phyloP scores from a whole-genome alignment of 768 basidiomycete genomes.

The Tulasnella sp. region DNA sequence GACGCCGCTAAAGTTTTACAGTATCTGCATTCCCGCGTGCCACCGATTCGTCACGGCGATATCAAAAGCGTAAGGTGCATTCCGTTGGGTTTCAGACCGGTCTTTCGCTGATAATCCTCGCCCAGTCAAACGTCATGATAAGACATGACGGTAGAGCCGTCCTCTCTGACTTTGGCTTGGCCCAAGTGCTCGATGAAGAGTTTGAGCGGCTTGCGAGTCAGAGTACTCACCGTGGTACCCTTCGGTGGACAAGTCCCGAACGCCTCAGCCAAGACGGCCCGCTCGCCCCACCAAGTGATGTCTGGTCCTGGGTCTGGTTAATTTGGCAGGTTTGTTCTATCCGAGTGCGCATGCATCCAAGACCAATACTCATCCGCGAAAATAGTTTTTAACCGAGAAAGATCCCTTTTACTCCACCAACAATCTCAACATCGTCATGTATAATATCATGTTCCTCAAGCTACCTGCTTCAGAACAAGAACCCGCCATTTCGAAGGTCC shows the following conservation, averaged over 20 bases:
- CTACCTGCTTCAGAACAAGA: background rate
- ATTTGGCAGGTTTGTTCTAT: background rate
- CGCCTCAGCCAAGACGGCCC: background rate
- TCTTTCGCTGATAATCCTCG: background rate
- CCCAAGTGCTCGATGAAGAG: background rate
- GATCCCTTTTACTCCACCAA: background rate
- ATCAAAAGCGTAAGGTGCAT: background rate
- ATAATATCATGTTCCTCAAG: background rate
- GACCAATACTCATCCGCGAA: background rate
- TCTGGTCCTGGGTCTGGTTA: background rate
- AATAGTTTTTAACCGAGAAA: background rate
- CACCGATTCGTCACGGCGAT: slow-evolving; percentile 12
- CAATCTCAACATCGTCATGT: background rate
- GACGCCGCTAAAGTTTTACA: slow-evolving; percentile 3
- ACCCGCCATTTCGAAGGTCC: background rate
- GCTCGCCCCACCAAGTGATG: background rate
- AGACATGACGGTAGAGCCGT: background rate
- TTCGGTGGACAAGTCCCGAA: slow-evolving; percentile 2
- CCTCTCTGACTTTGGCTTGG: background rate
- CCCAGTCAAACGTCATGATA: background rate
- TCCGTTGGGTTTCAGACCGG: background rate
- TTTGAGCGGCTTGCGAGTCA: background rate
- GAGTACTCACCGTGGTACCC: background rate
- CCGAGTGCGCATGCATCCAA: background rate
- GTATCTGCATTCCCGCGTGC: background rate